phyloP scores from a whole-genome alignment of 345 rosid genomes.

The Syzygium jambos region DNA sequence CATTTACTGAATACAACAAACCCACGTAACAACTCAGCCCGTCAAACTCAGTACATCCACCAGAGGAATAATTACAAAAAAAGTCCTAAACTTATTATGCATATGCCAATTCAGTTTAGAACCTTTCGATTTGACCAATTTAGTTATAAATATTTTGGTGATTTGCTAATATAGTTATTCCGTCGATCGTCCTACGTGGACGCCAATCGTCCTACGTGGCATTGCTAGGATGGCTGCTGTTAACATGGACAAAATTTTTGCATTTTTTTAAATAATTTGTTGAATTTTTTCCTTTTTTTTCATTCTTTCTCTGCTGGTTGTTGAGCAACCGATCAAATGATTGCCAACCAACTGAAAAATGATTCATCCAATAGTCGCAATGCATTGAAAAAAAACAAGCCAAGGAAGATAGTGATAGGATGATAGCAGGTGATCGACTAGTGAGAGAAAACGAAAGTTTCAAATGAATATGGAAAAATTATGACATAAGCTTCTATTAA shows the following conservation, averaged over 20 bases:
- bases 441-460: neutral
- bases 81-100: neutral
- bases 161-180: neutral
- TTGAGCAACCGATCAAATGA: neutral
- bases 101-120: neutral
- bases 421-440: neutral
- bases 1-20: too few species aligned
- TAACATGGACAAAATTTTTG: neutral
- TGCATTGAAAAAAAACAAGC: neutral
- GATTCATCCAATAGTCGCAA: neutral
- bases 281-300: neutral
- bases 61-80: neutral
- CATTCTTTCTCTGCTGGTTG: neutral
- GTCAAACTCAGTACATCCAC: neutral
- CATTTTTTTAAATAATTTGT: neutral
- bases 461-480: neutral
- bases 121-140: neutral
- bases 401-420: neutral
- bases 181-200: fast-evolving
- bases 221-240: fast-evolving
- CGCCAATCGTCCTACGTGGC: neutral
- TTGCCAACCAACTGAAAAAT: neutral
- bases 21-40: too few species aligned
- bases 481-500: neutral
- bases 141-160: neutral